Base-by-base conservation (phyloP, 1,284 basidiomycete species). In the Melampsora larici-populina region DNA sequence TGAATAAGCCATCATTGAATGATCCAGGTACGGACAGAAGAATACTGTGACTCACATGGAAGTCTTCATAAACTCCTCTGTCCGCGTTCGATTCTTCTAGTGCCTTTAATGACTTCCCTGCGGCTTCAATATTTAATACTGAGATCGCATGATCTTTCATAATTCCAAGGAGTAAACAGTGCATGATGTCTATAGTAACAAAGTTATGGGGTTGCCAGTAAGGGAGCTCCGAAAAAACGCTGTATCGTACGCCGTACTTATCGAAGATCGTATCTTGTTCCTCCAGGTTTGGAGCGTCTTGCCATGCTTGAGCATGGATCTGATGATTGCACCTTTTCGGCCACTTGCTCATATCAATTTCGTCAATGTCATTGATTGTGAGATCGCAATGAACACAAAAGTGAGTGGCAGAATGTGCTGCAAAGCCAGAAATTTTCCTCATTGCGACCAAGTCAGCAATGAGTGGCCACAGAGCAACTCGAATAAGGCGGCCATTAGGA, bases 101-200 rank as follows among this genome's bases (percentile, higher is more conserved):
- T 11, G 11, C 11, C 21, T 21, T 11, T 21, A 49, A 21, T 58
- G 49, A 51, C 36, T 70, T 70, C 21, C 68, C 68, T 26, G 68
- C 51, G 15, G 46, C 51, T 7, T 43, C 46, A 26, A 70, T 11
- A 26, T 49, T 49, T 29, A 51, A 24, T 26, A 36, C 49, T n/a
- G 68, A 51, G 18, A 70, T n/a, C 26, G 68, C 48, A 40, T 70
- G 49, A 58, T 72, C 55, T 29, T 72, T 72, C n/a, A 63, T 29
- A 24, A 72, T 60, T 11, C 70, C 70, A 60, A 72, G 70, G 31
- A 72, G 55, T n/a, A 72, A 29, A 21, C 51, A 55, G 58, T 72
- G 70, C 70, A 72, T 66, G 18, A 66, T 36, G 13, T 66, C 64
- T 11, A 66, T 40, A 17, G 17, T 66, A 11, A 43, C 18, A 43